phyloP scores from a whole-genome alignment of 148 eudicot genomes.

The Tetragonia tetragonoides region DNA sequence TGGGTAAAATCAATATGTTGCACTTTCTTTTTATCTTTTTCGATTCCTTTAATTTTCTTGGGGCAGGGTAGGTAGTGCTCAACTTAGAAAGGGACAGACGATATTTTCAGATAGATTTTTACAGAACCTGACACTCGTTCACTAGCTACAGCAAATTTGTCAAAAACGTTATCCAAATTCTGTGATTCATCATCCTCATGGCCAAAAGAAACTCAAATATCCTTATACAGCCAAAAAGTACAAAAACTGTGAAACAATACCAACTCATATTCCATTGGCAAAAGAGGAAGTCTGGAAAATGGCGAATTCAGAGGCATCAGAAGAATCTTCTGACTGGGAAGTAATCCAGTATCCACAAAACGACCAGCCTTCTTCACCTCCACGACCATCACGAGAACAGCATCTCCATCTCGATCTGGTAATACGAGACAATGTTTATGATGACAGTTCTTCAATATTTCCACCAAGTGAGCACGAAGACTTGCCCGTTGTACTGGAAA shows the following conservation, averaged over 20 bases:
- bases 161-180: constrained; percentile 25
- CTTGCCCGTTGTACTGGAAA: constrained; percentile 23
- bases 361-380: constrained; percentile 12
- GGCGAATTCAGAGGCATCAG: constrained; percentile 20
- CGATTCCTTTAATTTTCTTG: too few relatives aligned
- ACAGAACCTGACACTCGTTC: background rate
- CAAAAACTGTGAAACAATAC: background rate
- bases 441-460: constrained; percentile 25
- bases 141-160: constrained; percentile 9
- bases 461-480: constrained; percentile 48
- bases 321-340: constrained; percentile 42
- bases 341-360: constrained; percentile 24
- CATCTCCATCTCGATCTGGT: constrained; percentile 7
- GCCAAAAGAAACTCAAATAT: constrained; percentile 6
- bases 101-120: constrained; percentile 26
- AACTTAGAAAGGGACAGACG: constrained; percentile 18
- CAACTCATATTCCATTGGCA: background rate
- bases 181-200: constrained; percentile 13
- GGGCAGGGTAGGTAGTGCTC: too few relatives aligned
- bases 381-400: constrained; percentile 10
- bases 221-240: background rate
- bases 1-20: too few relatives aligned
- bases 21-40: too few relatives aligned
- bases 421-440: constrained; percentile 25
- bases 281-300: background rate